Evolutionary conservation across 306 rosid species (phyloP).

Genomic region (Cercis canadensis): DNA sequence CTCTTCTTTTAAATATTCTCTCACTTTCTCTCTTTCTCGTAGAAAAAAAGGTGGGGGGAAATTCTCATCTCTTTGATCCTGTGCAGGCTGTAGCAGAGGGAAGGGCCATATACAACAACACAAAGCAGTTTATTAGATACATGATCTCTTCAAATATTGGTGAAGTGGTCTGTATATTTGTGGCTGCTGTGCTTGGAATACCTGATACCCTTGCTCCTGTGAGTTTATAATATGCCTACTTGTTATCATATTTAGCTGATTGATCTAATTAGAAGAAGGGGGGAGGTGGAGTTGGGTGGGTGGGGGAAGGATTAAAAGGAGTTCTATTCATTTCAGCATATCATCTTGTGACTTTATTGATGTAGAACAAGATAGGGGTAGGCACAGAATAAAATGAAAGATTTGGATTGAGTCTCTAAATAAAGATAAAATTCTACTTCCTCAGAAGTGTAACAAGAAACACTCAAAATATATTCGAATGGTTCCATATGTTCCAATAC

Average conservation of each 20-base stretch:
- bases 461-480: no score
- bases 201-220: conserved; percentile 99
- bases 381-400: neutral
- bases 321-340: conserved; percentile 9
- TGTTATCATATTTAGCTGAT: conserved; percentile 33
- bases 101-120: conserved; percentile 94
- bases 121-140: conserved; percentile 97
- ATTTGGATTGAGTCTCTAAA: no score
- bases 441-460: no score
- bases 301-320: conserved; percentile 7
- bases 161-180: conserved; percentile 98
- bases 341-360: conserved; percentile 5
- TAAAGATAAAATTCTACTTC: no score
- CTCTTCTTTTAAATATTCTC: neutral
- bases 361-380: neutral
- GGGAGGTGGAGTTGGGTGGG: no score
- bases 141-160: conserved; percentile 99
- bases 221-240: conserved; percentile 44
- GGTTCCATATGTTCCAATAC: no score
- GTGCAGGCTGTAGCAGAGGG: conserved; percentile 98
- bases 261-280: conserved; percentile 23
- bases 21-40: no score
- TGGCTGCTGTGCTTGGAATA: conserved; percentile 98
- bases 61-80: conserved; percentile 30
- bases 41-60: no score